Evolutionary conservation across 352 stramenopile species (phyloP), one percentile per base, ranked within the genome.

Genomic region (Pythium rhizo-oryzae): DNA sequence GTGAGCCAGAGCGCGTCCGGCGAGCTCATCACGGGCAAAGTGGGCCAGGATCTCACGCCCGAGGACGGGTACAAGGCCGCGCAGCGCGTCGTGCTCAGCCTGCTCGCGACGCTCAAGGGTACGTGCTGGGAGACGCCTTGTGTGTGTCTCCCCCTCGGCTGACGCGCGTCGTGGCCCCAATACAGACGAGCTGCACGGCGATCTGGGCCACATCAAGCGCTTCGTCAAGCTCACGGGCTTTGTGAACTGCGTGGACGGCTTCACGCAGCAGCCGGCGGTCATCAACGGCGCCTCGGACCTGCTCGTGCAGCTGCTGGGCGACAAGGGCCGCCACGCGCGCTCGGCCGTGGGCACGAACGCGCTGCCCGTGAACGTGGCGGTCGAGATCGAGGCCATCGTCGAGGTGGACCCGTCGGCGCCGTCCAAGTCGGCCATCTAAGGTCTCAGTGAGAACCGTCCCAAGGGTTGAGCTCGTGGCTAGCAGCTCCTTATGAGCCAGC

Each of bases 301-400:
- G 4, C 79, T 89, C 41, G 67, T 72, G 44, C 75, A 97, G 67
- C 78, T 97, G 41, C 92, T 97, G 67, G 79, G 81, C 21, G 81
- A 89, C 33, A 89, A 88, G 56, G 87, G 87, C 35, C 66, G 75
- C 4, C 87, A 94, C 70, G 85, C 93, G 33, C 80, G 96, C 54
- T 98, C 88, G 70, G 96, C 96, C 8, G 91, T 99, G 50, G 96
- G 96, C 54, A 98, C 91, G 1, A 98, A 96, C 69, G 91, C 92
- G 18, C 72, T 99, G 24, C 96, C 96, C 7, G 61, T 99, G 15
- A 96, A 97, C 70, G 88, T 98, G 37, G 84, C 91, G 41, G 94
- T 98, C 3, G 96, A 99, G 79, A 91, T 99, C 35, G 96, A 99
- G 82, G 89, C 91, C 44, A 96, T 99, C 62, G 81, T 98, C 13